Evolutionary conservation across 441 rosid genomes (phyloP).

Genomic region (Pelargonium cotyledonis): DNA sequence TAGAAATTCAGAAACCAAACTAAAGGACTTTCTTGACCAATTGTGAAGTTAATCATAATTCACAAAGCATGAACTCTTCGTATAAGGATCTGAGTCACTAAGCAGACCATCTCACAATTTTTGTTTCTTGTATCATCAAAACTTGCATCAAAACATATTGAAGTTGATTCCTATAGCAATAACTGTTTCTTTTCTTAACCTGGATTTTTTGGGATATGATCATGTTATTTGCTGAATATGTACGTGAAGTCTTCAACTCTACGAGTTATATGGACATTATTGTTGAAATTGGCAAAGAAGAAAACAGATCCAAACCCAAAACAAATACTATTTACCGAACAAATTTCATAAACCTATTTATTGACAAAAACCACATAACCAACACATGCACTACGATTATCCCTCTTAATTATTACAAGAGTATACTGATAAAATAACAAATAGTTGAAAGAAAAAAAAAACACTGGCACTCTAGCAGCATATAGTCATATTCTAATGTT

Average conservation of each 20-base stretch:
- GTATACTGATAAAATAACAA: not conserved
- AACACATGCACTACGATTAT: not conserved
- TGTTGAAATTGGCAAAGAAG: not conserved
- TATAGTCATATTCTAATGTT: not conserved
- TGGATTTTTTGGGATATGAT: too few relatives aligned
- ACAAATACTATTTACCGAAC: not conserved
- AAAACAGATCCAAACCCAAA: not conserved
- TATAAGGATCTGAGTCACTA: not conserved
- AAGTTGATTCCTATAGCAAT: not conserved
- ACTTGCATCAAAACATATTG: not conserved
- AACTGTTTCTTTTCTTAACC: too few relatives aligned
- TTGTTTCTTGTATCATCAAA: not conserved
- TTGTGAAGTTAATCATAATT: not conserved
- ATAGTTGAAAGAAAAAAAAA: too few relatives aligned
- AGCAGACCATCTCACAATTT: not conserved
- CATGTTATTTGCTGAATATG: not conserved
- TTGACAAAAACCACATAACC: not conserved
- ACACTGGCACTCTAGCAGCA: too few relatives aligned
- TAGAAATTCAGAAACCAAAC: not conserved
- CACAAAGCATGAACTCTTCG: not conserved
- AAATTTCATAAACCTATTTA: not conserved
- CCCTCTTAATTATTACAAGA: not conserved
- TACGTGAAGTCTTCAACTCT: not conserved
- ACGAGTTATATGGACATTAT: not conserved
- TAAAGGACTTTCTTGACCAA: not conserved